Base-by-base conservation (phyloP, 2,329 filamentous ascomycete species). In the Lasiodiplodia theobromae region DNA sequence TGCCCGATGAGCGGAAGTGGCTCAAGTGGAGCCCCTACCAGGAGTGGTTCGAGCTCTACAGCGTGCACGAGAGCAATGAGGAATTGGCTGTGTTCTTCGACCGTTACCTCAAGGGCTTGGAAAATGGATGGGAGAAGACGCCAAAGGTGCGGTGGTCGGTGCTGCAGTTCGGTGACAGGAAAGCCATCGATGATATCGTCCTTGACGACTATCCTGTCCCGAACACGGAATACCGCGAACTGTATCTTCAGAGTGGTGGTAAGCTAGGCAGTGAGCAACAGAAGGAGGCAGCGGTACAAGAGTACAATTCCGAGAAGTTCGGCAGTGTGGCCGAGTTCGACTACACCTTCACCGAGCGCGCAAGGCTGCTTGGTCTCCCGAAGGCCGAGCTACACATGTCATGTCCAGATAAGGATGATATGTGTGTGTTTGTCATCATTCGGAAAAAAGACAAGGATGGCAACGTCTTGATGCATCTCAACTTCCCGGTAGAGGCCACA, bases 361-460 rank as follows among this genome's bases (percentile, higher is more conserved):
- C 81, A 0, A 74, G 79, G 4, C 71, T 86, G 0, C 79, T 84
- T n/a, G 84, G 84, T 1, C 73, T 83, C 0, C 78, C 84, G 8
- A 86, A 85, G 71, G 82, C 82, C 0, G 73, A 81, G 0, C 73
- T 86, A 0, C 84, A 83, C 74, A 81, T 86, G 75, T 83, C 80
- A 0, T 81, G 78, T 68, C 72, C 75, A 2, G 77, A 79, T 14
- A 73, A 75, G 16, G 77, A 86, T 62, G 84, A 86, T 69, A 79
- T 86, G 69, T 79, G 73, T 28, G 78, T 84, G 1, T 85, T 80
- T 62, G 75, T 84, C 4, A 78, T 82, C 8, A 65, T 86, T 3
- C 77, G 82, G 7, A 86, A 86, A 72, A 72, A 78, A 18, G 81
- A 82, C 57, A 77, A 74, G 14, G 71, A 81, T 4, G 83, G 84